Base-by-base conservation (phyloP, 2,329 filamentous ascomycete genomes). In the Hymenoscyphus occultus region DNA sequence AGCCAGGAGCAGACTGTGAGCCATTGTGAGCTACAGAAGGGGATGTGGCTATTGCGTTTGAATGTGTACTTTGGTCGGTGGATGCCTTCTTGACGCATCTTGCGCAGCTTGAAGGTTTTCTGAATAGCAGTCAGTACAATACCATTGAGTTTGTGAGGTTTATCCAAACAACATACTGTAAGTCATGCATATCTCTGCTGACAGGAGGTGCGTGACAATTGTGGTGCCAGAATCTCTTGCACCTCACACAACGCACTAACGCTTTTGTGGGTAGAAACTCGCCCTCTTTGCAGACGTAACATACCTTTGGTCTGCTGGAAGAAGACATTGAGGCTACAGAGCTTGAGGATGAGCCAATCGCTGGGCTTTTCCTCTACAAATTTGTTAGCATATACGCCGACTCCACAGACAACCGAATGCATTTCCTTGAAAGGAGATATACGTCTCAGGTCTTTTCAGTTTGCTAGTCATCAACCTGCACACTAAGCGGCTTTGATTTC, bases 371-470 rank as follows among this genome's bases (percentile, higher is more conserved):
- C 56, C 64, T 65, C 68, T 71, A 51, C 4, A 12, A 10, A 22
- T 51, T 28, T 51, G 45, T 51, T 51, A 51, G 45, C 19, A 22
- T 22, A 57, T 13, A 32, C 9, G 39, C 5, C 14, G 35, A 35
- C 10, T 39, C 13, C 16, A 22, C 13, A 28, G 13, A 22, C 13
- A 28, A 22, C 5, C 12, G 42, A 35, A 22, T 10, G 35, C 40
- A 56, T 9, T 56, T 35, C 16, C 13, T 39, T 28, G 39, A 22
- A 35, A 58, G 10, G 31, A 10, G 19, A 58, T 56, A 57, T 51
- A 65, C 71, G 81, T 81, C 82, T 91, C 88, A 90, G 88, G 84
- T 90, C 87, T 91, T 90, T 90, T 90, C 86, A 90, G 86, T 90
- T 83, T 75, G n/a, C 77, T 63, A 71, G 74, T 77, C 78, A 71